These are phyloP conservation scores for Trichoderma pleuroti DNA, from an alignment of 2,329 filamentous ascomycete genomes.

Conservation along the genomic window DNA sequence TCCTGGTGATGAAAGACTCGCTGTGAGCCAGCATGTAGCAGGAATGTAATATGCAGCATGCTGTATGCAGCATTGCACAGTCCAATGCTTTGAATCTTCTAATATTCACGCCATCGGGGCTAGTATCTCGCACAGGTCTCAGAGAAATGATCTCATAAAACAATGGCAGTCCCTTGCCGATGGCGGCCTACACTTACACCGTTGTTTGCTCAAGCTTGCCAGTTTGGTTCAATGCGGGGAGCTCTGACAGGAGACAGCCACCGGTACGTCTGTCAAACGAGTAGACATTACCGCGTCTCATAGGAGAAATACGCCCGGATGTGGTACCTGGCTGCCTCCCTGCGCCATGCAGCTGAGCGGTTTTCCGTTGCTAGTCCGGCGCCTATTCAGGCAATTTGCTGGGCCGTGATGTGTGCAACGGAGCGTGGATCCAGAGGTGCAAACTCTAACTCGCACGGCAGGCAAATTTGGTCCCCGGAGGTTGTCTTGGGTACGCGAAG, in stretches of 20 bases:
- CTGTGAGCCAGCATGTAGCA: neutral
- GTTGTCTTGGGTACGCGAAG: neutral
- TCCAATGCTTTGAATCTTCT: neutral
- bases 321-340: constrained; percentile 5
- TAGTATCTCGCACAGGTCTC: neutral
- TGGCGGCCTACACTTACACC: neutral
- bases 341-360: constrained; percentile 7
- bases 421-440: neutral
- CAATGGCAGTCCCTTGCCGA: neutral
- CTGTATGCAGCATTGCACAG: neutral
- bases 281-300: neutral
- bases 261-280: neutral
- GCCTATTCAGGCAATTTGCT: neutral
- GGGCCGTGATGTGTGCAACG: neutral
- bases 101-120: neutral
- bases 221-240: neutral
- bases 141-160: neutral
- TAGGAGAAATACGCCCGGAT: neutral
- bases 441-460: neutral
- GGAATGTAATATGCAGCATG: neutral
- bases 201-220: neutral
- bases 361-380: neutral
- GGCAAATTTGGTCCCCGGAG: neutral
- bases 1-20: neutral
- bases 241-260: neutral